These are phyloP conservation scores for Puccinia horiana DNA, from an alignment of 1,284 basidiomycete genomes.

Conservation along the genomic window DNA sequence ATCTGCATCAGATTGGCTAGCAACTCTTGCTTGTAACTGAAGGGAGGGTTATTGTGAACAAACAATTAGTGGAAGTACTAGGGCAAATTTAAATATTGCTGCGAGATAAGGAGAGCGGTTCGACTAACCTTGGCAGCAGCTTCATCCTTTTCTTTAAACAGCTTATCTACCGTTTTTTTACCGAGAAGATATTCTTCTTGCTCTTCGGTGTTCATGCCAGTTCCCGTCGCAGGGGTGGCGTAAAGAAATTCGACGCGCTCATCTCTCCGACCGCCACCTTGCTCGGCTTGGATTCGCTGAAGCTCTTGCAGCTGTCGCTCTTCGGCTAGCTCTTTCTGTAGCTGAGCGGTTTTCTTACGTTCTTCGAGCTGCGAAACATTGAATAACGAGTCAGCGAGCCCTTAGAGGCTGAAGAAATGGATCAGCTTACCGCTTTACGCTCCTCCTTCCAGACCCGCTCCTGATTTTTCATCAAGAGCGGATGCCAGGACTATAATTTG, in stretches of 20 bases:
- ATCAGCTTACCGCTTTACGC: conserved; percentile 70
- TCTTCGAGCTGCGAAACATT: conserved; percentile 69
- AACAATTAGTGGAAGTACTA: neutral
- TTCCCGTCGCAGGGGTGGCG: conserved; percentile 83
- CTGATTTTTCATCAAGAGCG: conserved; percentile 96
- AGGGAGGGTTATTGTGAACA: neutral
- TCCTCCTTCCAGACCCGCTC: conserved; percentile 99
- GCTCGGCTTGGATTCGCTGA: conserved; percentile 87
- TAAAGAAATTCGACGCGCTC: conserved; percentile 99
- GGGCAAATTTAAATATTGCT: neutral
- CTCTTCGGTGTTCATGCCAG: conserved; percentile 79
- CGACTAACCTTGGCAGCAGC: conserved; percentile 35
- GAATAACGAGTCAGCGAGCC: neutral
- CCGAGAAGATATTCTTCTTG: conserved; percentile 94
- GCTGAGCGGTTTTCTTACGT: conserved; percentile 94
- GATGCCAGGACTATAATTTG: conserved; percentile 72
- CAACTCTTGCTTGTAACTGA: conserved; percentile 30
- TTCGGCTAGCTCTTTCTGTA: conserved; percentile 94
- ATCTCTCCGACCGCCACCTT: conserved; percentile 81
- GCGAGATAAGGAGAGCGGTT: neutral
- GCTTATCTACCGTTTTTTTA: conserved; percentile 98
- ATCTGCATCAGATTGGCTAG: conserved; percentile 24
- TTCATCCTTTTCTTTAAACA: conserved; percentile 78
- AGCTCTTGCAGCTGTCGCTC: conserved; percentile 94
- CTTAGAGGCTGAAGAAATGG: neutral